Base-by-base conservation (phyloP, 306 rosid genomes). In the Dryas octopetala region DNA sequence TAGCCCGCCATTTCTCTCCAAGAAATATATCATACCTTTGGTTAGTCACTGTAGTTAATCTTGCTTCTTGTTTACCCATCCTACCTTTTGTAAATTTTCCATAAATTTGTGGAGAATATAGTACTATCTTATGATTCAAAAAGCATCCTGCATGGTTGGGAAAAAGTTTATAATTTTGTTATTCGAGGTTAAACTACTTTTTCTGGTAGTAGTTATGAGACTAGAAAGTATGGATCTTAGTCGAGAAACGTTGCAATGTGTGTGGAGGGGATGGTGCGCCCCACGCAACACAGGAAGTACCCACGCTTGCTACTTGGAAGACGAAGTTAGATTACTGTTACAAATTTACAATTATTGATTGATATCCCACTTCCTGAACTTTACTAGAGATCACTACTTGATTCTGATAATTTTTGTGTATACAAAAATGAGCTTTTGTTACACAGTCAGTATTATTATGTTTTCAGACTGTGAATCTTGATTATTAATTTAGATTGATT, bases 81-180 rank as follows among this genome's bases (percentile, higher is more conserved):
- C 40, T 7, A 63, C 63, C 63, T 38, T 48, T 48, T 61, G 15
- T 2, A 15, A n/a, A 16, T 6, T 38, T 45, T 46, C 32, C 28
- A 46, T 11, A 17, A 17, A 48, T 63, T 41, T 57, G 19, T 8
- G 15, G 46, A 53, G 63, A 59, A 40, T 15, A 7, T 48, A n/a
- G n/a, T 54, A 54, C 41, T 58, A 0, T 17, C 54, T n/a, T 68
- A 7, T 41, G 68, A 17, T 45, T 64, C 65, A 6, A 16, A 60
- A 23, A 26, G 59, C 67, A 9, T 61, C 68, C 45, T 68, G 53
- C 54, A 16, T 49, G 62, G 59, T 59, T 7, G 54, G 14, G 78
- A 13, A 63, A 55, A 43, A 75, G 41, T 45, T 58, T 14, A 19
- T 60, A 61, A 67, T 38, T 11, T 8, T n/a, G 60, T 11, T 44